Conservation (phyloP, 805 yeast species). For the Barnettozyma sucrosica region DNA sequence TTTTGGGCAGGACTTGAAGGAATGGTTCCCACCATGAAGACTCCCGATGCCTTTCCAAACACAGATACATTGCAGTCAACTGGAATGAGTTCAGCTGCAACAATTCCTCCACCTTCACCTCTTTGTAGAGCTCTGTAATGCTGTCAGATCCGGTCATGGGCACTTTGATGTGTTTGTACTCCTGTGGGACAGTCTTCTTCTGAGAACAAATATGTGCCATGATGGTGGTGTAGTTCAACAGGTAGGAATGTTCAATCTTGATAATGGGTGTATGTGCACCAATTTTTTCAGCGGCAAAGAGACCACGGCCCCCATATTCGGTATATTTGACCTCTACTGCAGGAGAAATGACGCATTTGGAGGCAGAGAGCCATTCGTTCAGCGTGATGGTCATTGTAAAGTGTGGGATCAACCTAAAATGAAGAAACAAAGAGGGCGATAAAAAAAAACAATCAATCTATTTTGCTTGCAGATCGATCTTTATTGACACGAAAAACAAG, state of each 20-base stretch:
- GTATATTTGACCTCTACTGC: conserved; percentile 38
- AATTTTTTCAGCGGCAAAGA: conserved; percentile 40
- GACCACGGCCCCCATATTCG: conserved; percentile 56
- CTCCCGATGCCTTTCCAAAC: conserved; percentile 37
- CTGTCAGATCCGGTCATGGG: conserved; percentile 13
- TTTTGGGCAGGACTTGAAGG: conserved; percentile 54
- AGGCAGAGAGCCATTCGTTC: conserved; percentile 8
- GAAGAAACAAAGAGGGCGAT: not conserved
- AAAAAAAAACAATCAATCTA: not conserved
- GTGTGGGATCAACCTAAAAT: not conserved
- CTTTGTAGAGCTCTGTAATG: conserved; percentile 13
- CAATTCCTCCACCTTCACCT: conserved; percentile 28
- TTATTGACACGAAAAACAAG: too few relatives aligned
- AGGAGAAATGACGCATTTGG: conserved; percentile 23
- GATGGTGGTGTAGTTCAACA: conserved; percentile 54
- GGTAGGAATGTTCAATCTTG: conserved; percentile 49
- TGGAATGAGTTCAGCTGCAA: conserved; percentile 52
- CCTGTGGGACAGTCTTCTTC: conserved; percentile 19
- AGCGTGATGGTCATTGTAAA: not conserved
- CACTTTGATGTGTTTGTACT: conserved; percentile 11
- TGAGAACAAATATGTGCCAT: conserved; percentile 37
- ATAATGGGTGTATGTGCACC: conserved; percentile 40
- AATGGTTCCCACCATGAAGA: conserved; percentile 66
- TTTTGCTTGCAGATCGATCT: too few relatives aligned
- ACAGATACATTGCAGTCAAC: conserved; percentile 44